Base-by-base conservation (phyloP, 108 stramenopile genomes). In the Parietichytrium sp. region DNA sequence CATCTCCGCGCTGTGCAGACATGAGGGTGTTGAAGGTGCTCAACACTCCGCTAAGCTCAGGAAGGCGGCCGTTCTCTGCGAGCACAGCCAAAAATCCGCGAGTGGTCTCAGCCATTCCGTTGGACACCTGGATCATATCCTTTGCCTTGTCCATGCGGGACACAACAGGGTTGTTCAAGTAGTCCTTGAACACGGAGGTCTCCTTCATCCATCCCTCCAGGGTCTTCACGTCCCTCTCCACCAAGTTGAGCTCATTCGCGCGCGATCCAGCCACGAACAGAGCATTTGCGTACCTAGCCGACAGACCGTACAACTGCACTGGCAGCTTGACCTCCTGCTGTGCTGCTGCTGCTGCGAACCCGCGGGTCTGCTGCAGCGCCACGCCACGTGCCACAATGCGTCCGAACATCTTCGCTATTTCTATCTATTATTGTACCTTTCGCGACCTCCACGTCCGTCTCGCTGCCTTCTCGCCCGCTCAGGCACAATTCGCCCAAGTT, bases 281-380 rank as follows among this genome's bases (percentile, higher is more conserved):
- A 79, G 96, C 96, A 83, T 95, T 96, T 87, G 96, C 95, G 86
- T 97, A 97, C 25, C 96, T 93, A 52, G 96, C 95, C 79, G 89
- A 90, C 54, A 95, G 83, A 36, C 96, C 96, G 88, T 94, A 94
- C 27, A 97, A 82, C 77, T 93, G 87, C 79, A 96, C 81, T 6
- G 93, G 91, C 29, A 72, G 61, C 10, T 72, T 42, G 20, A 72
- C 61, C 29, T 95, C 95, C 61, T 82, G 85, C 89, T 97, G 94
- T 52, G 88, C 78, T 49, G 86, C 86, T 25, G 48, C 87, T 3
- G 61, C 45, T 13, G 33, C 36, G 47, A 51, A 10, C 31, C 48
- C 42, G 54, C 79, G 29, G 80, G 83, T n/a, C n/a, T n/a, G n/a
- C n/a, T n/a, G n/a, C n/a, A n/a, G n/a, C n/a, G n/a, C n/a, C n/a